These are phyloP conservation scores for Peniophora sp. DNA, from an alignment of 1,284 basidiomycete genomes.

Conservation along the genomic window DNA sequence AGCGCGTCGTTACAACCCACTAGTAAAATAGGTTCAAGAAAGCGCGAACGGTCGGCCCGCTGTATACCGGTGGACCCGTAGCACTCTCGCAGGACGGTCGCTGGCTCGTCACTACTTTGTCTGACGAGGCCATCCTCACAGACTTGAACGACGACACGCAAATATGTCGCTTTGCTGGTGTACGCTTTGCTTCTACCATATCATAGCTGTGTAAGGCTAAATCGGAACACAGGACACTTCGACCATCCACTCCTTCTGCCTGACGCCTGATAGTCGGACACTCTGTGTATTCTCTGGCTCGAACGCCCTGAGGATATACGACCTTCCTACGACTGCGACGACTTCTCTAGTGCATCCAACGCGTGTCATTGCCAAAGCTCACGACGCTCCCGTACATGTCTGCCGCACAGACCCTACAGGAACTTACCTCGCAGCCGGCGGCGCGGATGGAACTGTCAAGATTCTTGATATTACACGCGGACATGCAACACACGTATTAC, in stretches of 20 bases:
- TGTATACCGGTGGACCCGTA: slow-evolving; percentile 86
- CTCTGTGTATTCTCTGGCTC: slow-evolving; percentile 65
- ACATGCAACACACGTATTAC: slow-evolving; percentile 91
- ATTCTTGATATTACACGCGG: slow-evolving; percentile 90
- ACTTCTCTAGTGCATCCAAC: slow-evolving; percentile 46
- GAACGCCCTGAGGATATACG: slow-evolving; percentile 61
- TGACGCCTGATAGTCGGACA: slow-evolving; percentile 55
- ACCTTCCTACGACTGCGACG: slow-evolving; percentile 41
- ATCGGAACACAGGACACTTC: slow-evolving; percentile 48
- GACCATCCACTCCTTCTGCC: slow-evolving; percentile 54
- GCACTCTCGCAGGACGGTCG: slow-evolving; percentile 75
- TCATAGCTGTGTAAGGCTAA: not conserved
- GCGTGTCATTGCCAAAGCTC: slow-evolving; percentile 75
- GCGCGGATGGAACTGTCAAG: slow-evolving; percentile 94
- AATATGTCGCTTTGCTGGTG: slow-evolving; percentile 76
- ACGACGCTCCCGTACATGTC: slow-evolving; percentile 90
- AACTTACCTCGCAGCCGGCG: slow-evolving; percentile 88
- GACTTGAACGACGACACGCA: slow-evolving; percentile 68
- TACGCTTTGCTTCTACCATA: slow-evolving; percentile 45
- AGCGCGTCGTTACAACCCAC: slow-evolving; percentile 3
- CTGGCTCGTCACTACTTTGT: slow-evolving; percentile 80
- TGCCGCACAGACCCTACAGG: slow-evolving; percentile 81
- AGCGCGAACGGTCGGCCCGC: slow-evolving; percentile 58
- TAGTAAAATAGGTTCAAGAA: slow-evolving; percentile 59
- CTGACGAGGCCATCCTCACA: slow-evolving; percentile 80